A percentile compares a stretch with the other conserved stretches of the same genome.
Evolutionary conservation across 306 rosid species (phyloP).

Genomic region (Dryas octopetala): DNA sequence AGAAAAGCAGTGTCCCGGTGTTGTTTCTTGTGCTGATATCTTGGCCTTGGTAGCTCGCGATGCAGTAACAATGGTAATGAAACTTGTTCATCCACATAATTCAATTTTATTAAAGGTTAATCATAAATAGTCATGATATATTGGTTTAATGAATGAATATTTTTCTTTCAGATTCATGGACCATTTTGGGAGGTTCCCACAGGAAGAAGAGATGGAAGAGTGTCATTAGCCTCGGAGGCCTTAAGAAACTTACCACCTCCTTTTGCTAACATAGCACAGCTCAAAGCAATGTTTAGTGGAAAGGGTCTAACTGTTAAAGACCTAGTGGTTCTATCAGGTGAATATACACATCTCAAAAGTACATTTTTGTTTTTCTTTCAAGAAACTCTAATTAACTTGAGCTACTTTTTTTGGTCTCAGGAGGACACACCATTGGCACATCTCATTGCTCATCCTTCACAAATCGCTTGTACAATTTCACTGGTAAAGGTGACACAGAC

Average conservation of each 20-base stretch:
- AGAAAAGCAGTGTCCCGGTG: conserved; percentile 41
- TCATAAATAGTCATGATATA: not conserved
- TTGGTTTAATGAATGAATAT: not conserved
- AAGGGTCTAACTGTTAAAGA: conserved; percentile 36
- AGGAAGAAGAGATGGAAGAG: conserved; percentile 43
- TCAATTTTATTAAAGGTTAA: not conserved
- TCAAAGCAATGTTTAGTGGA: conserved; percentile 25
- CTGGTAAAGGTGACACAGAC: conserved; percentile 40
- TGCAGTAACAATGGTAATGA: conserved; percentile 21
- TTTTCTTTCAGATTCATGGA: conserved; percentile 25
- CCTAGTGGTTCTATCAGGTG: conserved; percentile 41
- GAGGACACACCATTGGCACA: conserved; percentile 39
- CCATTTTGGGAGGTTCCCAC: conserved; percentile 41
- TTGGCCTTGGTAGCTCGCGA: conserved; percentile 38
- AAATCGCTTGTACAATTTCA: conserved; percentile 40
- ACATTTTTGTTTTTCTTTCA: not conserved
- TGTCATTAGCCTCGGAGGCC: conserved; percentile 28
- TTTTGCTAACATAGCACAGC: conserved; percentile 29
- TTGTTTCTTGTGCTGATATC: conserved; percentile 46
- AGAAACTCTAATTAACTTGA: not conserved
- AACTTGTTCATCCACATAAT: not conserved
- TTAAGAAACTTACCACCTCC: conserved; percentile 23
- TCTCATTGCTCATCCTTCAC: conserved; percentile 34
- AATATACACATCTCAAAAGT: not conserved
- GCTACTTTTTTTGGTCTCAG: conserved; percentile 5